Conservation (phyloP, 352 stramenopile species). For the Phytophthora pini region DNA sequence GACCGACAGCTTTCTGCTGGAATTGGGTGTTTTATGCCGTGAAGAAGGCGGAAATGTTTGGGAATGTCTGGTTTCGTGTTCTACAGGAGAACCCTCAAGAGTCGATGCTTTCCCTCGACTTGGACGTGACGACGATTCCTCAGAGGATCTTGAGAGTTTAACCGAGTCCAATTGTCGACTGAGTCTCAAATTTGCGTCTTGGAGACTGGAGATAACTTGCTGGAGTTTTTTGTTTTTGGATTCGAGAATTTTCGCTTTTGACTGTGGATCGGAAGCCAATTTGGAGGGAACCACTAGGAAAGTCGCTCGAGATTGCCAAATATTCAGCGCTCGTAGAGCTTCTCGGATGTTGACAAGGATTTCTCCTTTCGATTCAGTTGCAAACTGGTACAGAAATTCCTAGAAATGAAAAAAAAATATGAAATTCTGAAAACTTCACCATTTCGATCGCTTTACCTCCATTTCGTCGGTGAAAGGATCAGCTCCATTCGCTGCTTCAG, state of each 20-base stretch:
- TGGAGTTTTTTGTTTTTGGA: slow-evolving; percentile 58
- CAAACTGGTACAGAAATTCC: slow-evolving; percentile 64
- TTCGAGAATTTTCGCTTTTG: slow-evolving; percentile 34
- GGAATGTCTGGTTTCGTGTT: slow-evolving; percentile 4
- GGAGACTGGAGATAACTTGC: slow-evolving; percentile 46
- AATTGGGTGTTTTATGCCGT: background rate
- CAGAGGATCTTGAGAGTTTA: slow-evolving; percentile 1
- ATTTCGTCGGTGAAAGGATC: slow-evolving; percentile 64
- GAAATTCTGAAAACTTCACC: background rate
- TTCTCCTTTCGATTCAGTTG: slow-evolving; percentile 40
- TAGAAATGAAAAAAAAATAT: slow-evolving; percentile 18
- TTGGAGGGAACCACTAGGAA: slow-evolving; percentile 9
- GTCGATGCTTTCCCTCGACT: slow-evolving; percentile 13
- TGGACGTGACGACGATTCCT: slow-evolving; percentile 1
- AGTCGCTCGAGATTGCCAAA: slow-evolving; percentile 45
- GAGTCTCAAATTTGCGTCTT: slow-evolving; percentile 51
- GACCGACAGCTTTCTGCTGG: background rate
- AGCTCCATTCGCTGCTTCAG: slow-evolving; percentile 14
- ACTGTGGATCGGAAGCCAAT: slow-evolving; percentile 12
- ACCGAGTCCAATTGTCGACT: slow-evolving; percentile 42
- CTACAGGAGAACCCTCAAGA: slow-evolving; percentile 14
- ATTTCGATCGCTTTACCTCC: slow-evolving; percentile 36
- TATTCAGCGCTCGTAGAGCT: slow-evolving; percentile 60
- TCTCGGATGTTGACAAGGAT: slow-evolving; percentile 65
- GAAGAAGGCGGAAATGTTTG: slow-evolving; percentile 1